Evolutionary conservation across 1,284 basidiomycete genomes (phyloP), one percentile per base, ranked within the genome.

Genomic region (Leccinum subrobustum): DNA sequence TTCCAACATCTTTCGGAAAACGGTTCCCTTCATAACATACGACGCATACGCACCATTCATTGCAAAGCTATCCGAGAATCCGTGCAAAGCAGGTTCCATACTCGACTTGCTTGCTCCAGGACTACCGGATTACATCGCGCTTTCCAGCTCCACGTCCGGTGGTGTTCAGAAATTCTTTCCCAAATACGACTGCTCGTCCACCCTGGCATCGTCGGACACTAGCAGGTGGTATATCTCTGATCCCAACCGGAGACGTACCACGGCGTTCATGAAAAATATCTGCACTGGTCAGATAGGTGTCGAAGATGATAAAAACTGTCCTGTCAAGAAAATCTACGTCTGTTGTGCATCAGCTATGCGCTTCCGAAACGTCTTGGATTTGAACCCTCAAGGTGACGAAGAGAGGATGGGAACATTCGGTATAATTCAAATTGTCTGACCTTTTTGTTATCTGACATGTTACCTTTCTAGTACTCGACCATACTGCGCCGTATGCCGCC

Each of bases 371-470:
- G 20, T 23, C 47, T 25, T 48, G 47, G 11, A 31, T 31, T 31
- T 31, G 11, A 11, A 31, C 31, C 31, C 31, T 31, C 31, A 31
- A 31, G 31, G 31, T 6, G 47, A 48, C 20, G 20, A 23, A 12
- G 47, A 48, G 11, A 23, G 20, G 23, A 48, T 48, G 47, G 47
- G 47, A 23, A 48, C 47, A 18, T 48, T 48, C 47, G 12, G 47
- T 48, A 48, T 23, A 11, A 44, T 44, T 35, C 12, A 35, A 14
- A 35, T 14, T 35, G 5, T 35, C 14, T 5, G 14, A 14, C 35
- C 33, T 35, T 14, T 33, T 5, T 12, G 11, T n/a, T 27, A n/a
- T 7, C 18, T 65, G 42, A 67, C 52, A 50, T n/a, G 12, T 35
- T 12, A 7, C 18, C 3, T 31, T 39, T 5, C 33, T 42, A 63